These are phyloP conservation scores for Emericellopsis cladophorae DNA, from an alignment of 2,329 filamentous ascomycete species.

Conservation along the genomic window DNA sequence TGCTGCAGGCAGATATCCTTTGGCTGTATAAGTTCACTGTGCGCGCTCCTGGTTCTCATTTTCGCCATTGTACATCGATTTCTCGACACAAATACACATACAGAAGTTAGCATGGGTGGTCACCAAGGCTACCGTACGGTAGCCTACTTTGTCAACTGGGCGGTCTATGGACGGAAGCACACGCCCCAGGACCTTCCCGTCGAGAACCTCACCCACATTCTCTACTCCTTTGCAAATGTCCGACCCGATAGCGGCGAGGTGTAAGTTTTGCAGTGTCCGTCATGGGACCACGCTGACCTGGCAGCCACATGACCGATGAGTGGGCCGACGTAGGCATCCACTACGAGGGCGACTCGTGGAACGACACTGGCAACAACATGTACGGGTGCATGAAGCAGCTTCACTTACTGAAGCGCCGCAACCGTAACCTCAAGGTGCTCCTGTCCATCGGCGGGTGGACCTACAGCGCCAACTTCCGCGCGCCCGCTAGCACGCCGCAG, in stretches of 20 bases:
- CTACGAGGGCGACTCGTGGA: conserved; percentile 56
- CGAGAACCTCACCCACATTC: conserved; percentile 73
- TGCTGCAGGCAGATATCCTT: too few species aligned
- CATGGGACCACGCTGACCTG: conserved; percentile 1
- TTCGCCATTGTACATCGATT: too few species aligned
- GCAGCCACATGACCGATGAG: conserved; percentile 40
- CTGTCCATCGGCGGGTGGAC: conserved; percentile 90
- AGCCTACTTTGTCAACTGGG: conserved; percentile 70
- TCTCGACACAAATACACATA: background rate
- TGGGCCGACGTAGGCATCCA: conserved; percentile 65
- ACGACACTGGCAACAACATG: conserved; percentile 63
- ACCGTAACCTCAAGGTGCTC: conserved; percentile 75
- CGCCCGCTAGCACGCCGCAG: conserved; percentile 55
- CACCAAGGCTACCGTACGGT: conserved; percentile 49
- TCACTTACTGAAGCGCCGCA: conserved; percentile 66
- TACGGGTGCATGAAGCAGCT: conserved; percentile 88
- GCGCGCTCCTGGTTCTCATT: too few species aligned
- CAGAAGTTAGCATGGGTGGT: conserved; percentile 22
- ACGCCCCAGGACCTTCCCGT: conserved; percentile 73
- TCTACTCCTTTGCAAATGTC: conserved; percentile 87
- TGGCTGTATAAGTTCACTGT: too few species aligned
- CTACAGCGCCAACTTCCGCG: conserved; percentile 73
- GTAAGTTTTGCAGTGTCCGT: conserved; percentile 21
- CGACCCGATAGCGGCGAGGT: conserved; percentile 70
- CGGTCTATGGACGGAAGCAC: conserved; percentile 77